Conservation (phyloP, 2,329 filamentous ascomycete species). For the Fusarium ramigenum region DNA sequence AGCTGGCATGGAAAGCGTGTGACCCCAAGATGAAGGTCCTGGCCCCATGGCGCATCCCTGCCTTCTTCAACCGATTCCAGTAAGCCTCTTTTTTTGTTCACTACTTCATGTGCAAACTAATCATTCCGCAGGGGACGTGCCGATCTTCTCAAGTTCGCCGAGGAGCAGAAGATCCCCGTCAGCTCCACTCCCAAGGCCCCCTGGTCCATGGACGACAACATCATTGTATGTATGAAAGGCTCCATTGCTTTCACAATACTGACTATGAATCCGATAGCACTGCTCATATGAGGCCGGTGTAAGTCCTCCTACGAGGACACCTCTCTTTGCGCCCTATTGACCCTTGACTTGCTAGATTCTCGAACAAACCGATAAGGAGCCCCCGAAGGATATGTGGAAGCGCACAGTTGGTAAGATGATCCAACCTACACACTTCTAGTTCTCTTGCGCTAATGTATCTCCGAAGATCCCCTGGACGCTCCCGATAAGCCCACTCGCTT, state of each 20-base stretch:
- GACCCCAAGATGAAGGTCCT: constrained; percentile 74
- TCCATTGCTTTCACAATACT: neutral
- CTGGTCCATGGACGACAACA: constrained; percentile 63
- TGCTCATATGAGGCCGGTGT: constrained; percentile 30
- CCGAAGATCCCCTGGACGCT: constrained; percentile 64
- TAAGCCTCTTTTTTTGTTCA: neutral
- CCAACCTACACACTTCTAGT: accelerated
- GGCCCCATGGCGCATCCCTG: constrained; percentile 75
- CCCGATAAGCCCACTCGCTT: constrained; percentile 72
- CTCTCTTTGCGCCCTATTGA: neutral
- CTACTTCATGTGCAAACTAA: neutral
- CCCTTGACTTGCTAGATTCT: neutral
- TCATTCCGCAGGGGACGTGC: constrained; percentile 11
- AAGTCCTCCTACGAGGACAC: neutral
- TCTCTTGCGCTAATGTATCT: neutral
- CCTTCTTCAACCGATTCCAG: constrained; percentile 74
- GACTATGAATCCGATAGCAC: neutral
- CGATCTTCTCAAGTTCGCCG: constrained; percentile 78
- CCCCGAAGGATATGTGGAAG: constrained; percentile 78
- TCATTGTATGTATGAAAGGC: neutral
- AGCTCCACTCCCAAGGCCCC: constrained; percentile 77
- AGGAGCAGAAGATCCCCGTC: constrained; percentile 73
- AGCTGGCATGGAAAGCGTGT: constrained; percentile 54
- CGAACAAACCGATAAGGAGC: constrained; percentile 64
- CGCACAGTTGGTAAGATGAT: constrained; percentile 50